Evolutionary conservation across 2,329 filamentous ascomycete species (phyloP).

Genomic region (Sporothrix sp.): DNA sequence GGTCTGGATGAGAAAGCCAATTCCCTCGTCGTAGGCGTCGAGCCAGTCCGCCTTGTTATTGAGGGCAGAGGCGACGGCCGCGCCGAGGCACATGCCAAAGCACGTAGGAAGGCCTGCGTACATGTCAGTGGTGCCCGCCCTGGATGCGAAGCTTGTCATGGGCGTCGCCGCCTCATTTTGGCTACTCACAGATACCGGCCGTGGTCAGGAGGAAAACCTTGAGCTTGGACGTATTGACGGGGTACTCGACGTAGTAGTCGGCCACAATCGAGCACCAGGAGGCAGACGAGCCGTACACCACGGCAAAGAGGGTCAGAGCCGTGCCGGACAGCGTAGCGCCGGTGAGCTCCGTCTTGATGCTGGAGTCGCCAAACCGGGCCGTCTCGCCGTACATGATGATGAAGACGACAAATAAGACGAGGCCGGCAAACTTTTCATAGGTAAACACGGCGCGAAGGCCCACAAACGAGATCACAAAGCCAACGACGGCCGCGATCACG

Average conservation of each 20-base stretch:
- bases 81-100: slow-evolving; percentile 51
- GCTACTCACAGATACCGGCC: slow-evolving; percentile 30
- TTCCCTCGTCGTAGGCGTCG: slow-evolving; percentile 42
- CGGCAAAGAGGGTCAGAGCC: slow-evolving; percentile 33
- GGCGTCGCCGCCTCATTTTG: neutral
- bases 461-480: slow-evolving; percentile 41
- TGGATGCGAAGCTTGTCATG: no score
- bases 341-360: slow-evolving; percentile 25
- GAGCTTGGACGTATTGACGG: slow-evolving; percentile 33
- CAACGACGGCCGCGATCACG: slow-evolving; percentile 39
- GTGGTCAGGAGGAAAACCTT: slow-evolving; percentile 40
- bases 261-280: slow-evolving; percentile 38
- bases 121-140: no score
- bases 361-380: slow-evolving; percentile 31
- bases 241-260: slow-evolving; percentile 40
- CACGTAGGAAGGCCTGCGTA: slow-evolving; percentile 34
- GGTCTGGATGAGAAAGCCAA: slow-evolving; percentile 49
- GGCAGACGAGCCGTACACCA: slow-evolving; percentile 39
- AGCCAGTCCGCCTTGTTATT: slow-evolving; percentile 44
- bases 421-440: slow-evolving; percentile 42
- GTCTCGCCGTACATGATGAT: slow-evolving; percentile 39
- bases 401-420: slow-evolving; percentile 38
- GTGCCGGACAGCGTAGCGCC: slow-evolving; percentile 31
- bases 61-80: slow-evolving; percentile 52
- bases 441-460: slow-evolving; percentile 39